Percentiles rank a stretch among this genome's conserved stretches.
Evolutionary conservation across 2,329 filamentous ascomycete genomes (phyloP).

Genomic region (Thielaviopsis euricoi): DNA sequence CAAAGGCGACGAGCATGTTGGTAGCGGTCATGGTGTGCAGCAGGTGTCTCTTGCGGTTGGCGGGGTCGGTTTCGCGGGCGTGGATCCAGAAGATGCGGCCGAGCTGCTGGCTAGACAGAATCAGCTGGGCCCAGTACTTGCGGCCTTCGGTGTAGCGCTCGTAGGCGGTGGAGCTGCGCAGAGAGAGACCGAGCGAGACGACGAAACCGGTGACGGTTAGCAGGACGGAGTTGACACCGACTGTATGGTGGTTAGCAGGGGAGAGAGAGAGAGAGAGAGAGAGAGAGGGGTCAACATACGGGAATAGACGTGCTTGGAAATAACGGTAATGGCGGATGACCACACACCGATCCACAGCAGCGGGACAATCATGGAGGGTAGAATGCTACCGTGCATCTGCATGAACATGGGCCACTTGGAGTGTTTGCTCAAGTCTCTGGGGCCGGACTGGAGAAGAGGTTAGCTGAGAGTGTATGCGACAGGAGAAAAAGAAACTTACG

Average conservation of each 20-base stretch:
- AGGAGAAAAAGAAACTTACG: slow-evolving; percentile 1
- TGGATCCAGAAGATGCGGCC: slow-evolving; percentile 77
- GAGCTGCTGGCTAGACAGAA: slow-evolving; percentile 47
- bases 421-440: slow-evolving; percentile 53
- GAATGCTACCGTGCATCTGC: slow-evolving; percentile 58
- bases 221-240: slow-evolving; percentile 42
- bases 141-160: slow-evolving; percentile 53
- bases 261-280: not conserved
- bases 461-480: not conserved
- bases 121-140: slow-evolving; percentile 44
- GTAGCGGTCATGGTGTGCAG: slow-evolving; percentile 34
- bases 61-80: slow-evolving; percentile 12
- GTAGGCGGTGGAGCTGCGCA: slow-evolving; percentile 62
- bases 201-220: slow-evolving; percentile 70
- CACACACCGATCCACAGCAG: slow-evolving; percentile 44
- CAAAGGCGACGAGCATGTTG: slow-evolving; percentile 63
- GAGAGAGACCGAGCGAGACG: slow-evolving; percentile 61
- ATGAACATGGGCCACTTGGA: slow-evolving; percentile 64
- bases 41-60: slow-evolving; percentile 14
- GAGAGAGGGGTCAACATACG: slow-evolving; percentile 8
- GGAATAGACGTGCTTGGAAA: slow-evolving; percentile 27
- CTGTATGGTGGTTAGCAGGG: slow-evolving; percentile 9
- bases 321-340: slow-evolving; percentile 46
- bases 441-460: slow-evolving; percentile 27
- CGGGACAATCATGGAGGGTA: slow-evolving; percentile 59